Base-by-base conservation (phyloP, 1,139 yeast genomes). In the Suhomyces kunorum region DNA sequence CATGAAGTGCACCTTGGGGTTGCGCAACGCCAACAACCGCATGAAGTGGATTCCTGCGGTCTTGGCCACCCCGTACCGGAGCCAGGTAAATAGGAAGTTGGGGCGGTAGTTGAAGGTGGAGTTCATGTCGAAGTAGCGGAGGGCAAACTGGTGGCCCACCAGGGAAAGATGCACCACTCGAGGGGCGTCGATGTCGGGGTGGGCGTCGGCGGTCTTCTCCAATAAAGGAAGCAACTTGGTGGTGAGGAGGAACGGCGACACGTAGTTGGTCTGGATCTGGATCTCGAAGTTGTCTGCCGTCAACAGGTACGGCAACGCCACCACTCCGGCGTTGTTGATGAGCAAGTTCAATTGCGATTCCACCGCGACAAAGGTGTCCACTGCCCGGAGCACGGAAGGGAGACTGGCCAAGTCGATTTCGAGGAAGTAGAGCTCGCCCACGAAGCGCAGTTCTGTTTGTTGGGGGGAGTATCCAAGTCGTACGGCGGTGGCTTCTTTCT, bases 291-390 rank as follows among this genome's bases (percentile, higher is more conserved):
- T 82, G 55, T 88, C 95, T 18, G 63, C 63, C 0, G 96, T 85
- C 20, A 67, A 50, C 12, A 76, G 68, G 55, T 69, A 79, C 0
- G 95, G 95, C 11, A 82, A 66, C 2, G 86, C 94, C 81, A 86
- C 83, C 3, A 85, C 81, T 1, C 95, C 95, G 0, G 96, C 94
- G 58, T 87, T 88, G 53, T 87, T 80, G 26, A 88, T 71, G 32
- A 88, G 69, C 18, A 87, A 59, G 57, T 87, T 81, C 14, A 88
- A 59, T 24, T 65, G 61, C 6, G 64, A 54, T 53, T 87, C 95
- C 39, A 63, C 50, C 8, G 62, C 55, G 35, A 63, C 64, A 47
- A 87, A 75, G 23, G 66, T 65, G 8, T 63, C 57, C 5, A 79
- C 82, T 0, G 89, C 87, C 19, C 56, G 56, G 23, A 76, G 71